Base-by-base conservation (phyloP, 306 rosid genomes). In the Senna tora region DNA sequence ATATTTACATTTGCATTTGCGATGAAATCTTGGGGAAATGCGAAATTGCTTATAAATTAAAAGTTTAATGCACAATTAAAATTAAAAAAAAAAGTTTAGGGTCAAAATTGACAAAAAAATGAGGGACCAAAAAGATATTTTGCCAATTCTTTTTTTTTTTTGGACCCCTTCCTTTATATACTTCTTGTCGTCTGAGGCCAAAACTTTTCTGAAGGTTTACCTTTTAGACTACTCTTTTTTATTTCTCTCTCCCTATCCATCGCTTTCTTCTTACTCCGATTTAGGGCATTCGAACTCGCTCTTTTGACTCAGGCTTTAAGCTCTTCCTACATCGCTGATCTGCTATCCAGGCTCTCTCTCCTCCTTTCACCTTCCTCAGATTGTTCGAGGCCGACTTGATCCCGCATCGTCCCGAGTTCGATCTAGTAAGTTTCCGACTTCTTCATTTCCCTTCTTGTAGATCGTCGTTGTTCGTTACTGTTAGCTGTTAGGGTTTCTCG, bases 261-360 rank as follows among this genome's bases (percentile, higher is more conserved):
- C 30, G 32, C 67, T 41, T 30, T 46, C 65, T 7, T 13, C 30
- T 25, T 25, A 7, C 16, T 53, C 62, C 79, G 61, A 51, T 22
- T 64, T 65, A 70, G 83, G 81, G 83, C 75, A 50, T 55, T 6
- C 64, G 22, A 70, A 68, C 68, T 78, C 80, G 57, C 55, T 54
- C 62, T 56, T 56, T 82, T 60, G 69, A 77, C 78, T 78, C 86
- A 50, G 70, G 71, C 33, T 78, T 58, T 46, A 4, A 28, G 21
- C 69, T 72, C 69, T 72, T 41, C 71, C 53, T 22, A n/a, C 41
- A 5, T 51, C 73, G 45, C 86, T 60, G 60, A 78, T 82, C 76
- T 79, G 32, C 68, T 63, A 38, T 19, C 67, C 77, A 60, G 78
- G 81, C 72, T 75, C 73, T 57, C 42, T 17, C 17, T 66, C 21